These are phyloP conservation scores for Agrocybe chaxingu DNA, from an alignment of 768 basidiomycete genomes.

Conservation along the genomic window DNA sequence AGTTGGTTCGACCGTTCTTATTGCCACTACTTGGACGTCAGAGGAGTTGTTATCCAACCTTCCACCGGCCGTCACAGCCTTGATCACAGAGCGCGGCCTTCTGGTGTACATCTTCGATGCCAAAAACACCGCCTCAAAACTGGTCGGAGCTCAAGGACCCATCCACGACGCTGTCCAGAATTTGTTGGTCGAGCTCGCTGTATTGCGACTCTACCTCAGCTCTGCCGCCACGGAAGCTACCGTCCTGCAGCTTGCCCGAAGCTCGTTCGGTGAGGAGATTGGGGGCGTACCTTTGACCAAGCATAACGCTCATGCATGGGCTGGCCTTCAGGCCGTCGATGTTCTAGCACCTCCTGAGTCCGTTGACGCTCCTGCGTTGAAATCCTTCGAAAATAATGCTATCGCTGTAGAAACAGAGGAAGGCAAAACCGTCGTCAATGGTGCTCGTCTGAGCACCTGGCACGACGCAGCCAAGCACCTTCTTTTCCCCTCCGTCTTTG, in stretches of 20 bases:
- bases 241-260: slow-evolving; percentile 49
- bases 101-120: slow-evolving; percentile 61
- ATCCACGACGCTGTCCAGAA: slow-evolving; percentile 44
- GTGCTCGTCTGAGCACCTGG: slow-evolving; percentile 65
- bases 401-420: slow-evolving; percentile 61
- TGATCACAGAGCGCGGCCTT: slow-evolving; percentile 50
- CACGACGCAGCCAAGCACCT: slow-evolving; percentile 87
- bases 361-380: slow-evolving; percentile 31
- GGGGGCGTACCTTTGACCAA: slow-evolving; percentile 47
- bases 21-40: slow-evolving; percentile 71
- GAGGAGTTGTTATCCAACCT: slow-evolving; percentile 74
- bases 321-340: slow-evolving; percentile 57
- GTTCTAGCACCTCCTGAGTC: slow-evolving; percentile 22
- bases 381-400: slow-evolving; percentile 69
- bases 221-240: slow-evolving; percentile 50
- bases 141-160: slow-evolving; percentile 31
- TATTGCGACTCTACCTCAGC: slow-evolving; percentile 83
- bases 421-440: slow-evolving; percentile 57
- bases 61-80: slow-evolving; percentile 40
- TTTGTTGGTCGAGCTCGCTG: slow-evolving; percentile 70
- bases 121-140: slow-evolving; percentile 43
- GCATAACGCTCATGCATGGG: slow-evolving; percentile 62
- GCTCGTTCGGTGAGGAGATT: slow-evolving; percentile 41
- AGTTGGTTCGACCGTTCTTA: slow-evolving; percentile 63
- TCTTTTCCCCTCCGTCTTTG: slow-evolving; percentile 81